Base-by-base conservation (phyloP, 2,329 filamentous ascomycete species). In the Sclerotinia nivalis region DNA sequence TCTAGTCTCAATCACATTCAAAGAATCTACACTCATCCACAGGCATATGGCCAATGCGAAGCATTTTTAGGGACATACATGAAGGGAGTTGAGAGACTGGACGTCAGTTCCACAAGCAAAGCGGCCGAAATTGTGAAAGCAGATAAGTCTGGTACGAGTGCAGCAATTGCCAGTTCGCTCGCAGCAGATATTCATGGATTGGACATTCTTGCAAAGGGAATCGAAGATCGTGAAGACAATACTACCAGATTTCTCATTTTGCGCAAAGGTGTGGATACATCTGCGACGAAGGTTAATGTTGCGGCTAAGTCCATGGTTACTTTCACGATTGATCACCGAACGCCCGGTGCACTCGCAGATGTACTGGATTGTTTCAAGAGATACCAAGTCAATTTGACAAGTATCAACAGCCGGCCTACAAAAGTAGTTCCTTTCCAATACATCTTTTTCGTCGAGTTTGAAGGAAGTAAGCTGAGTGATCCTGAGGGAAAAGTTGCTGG, bases 21-120 rank as follows among this genome's bases (percentile, higher is more conserved):
- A 75, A 90, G 90, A 76, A 81, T 99, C 54, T 97, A 97, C 82
- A 96, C 93, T 34, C 96, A 99, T 80, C 94, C 95, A 13, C 96
- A 99, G 81, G 96, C 93, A 40, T 97, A 96, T 84, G 93, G 93
- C 37, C 96, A 99, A 82, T 97, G 94, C 80, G 89, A 89, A 58
- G 80, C 78, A 12, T 97, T 97, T 80, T 86, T 97, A 37, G 83
- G 85, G 12, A 83, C 84, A 40, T 84, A 92, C 75, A 86, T 97
- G 72, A 89, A 89, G 74, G 87, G 87, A 58, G 84, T 90, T n/a
- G 93, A 97, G 81, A 86, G 89, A 66, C 87, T 95, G 71, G 94
- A 98, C 78, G 90, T 93, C 56, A 91, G 89, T 71, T 96, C 91
- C 40, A 99, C 96, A 8, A 94, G 91, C 75, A 89, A 89, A 73